Evolutionary conservation across 176 grass and related monocot species (phyloP).

Genomic region (Triticum timopheevii): DNA sequence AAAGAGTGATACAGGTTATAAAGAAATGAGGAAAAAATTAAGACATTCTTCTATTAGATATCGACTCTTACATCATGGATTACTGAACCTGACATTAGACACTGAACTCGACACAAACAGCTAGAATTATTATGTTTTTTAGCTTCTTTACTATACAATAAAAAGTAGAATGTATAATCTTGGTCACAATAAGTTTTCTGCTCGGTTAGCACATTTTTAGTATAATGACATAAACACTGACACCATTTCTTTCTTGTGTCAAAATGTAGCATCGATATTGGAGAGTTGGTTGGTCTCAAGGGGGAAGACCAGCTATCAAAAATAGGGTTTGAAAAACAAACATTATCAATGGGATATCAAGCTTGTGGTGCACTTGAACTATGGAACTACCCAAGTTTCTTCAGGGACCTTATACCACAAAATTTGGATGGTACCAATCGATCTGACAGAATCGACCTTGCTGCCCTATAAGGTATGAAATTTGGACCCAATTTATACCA

Average conservation of each 20-base stretch:
- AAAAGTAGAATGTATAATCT: constrained; percentile 25
- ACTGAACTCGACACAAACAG: constrained; percentile 7
- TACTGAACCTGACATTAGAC: constrained; percentile 21
- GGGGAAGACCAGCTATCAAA: constrained; percentile 38
- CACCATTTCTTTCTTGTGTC: constrained; percentile 28
- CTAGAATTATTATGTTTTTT: background rate
- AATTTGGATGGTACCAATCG: constrained; percentile 56
- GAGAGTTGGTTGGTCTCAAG: constrained; percentile 47
- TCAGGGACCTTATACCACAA: constrained; percentile 54
- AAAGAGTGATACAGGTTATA: constrained; percentile 19
- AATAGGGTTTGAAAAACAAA: constrained; percentile 54
- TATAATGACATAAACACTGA: constrained; percentile 18
- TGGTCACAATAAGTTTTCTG: constrained; percentile 8
- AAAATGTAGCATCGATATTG: constrained; percentile 39
- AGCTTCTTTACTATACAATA: constrained; percentile 15
- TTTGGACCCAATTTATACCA: constrained; percentile 22
- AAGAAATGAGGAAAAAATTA: constrained; percentile 2
- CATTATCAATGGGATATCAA: constrained; percentile 66
- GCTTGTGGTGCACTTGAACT: constrained; percentile 67
- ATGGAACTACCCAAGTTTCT: constrained; percentile 69
- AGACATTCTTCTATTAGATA: constrained; percentile 21
- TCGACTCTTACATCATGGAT: constrained; percentile 20
- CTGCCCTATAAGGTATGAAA: constrained; percentile 54
- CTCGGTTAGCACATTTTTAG: background rate
- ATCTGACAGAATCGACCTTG: constrained; percentile 54